These are phyloP conservation scores for Tuber melanosporum DNA, from an alignment of 495 filamentous ascomycete genomes.

Conservation along the genomic window DNA sequence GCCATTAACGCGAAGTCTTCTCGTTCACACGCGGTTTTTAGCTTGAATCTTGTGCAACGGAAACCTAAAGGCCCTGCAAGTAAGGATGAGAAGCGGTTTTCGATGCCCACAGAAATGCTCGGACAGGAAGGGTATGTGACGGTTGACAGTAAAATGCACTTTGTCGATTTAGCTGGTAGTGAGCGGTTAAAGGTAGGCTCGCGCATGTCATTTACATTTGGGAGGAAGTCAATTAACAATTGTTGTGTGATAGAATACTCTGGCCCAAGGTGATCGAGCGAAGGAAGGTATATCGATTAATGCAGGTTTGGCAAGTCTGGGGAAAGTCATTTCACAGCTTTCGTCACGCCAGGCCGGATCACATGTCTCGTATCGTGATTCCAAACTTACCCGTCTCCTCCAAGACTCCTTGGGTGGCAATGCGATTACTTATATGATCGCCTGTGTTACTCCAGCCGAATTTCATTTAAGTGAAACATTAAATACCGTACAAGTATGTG, in stretches of 20 bases:
- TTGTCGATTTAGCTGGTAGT: constrained; percentile 96
- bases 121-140: constrained; percentile 68
- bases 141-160: constrained; percentile 96
- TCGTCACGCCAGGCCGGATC: constrained; percentile 80
- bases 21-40: constrained; percentile 97
- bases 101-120: constrained; percentile 77
- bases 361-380: constrained; percentile 97
- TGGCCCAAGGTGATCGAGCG: constrained; percentile 88
- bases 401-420: constrained; percentile 98
- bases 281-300: constrained; percentile 99
- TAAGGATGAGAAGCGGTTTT: constrained; percentile 73
- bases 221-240: neutral
- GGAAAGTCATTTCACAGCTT: constrained; percentile 97
- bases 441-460: constrained; percentile 92
- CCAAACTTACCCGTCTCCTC: constrained; percentile 85
- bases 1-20: constrained; percentile 98
- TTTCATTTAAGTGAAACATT: constrained; percentile 97
- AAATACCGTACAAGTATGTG: constrained; percentile 66
- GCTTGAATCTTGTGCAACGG: constrained; percentile 84
- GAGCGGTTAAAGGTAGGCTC: constrained; percentile 67
- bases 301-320: constrained; percentile 85
- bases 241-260: constrained; percentile 57
- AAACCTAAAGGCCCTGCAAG: constrained; percentile 51
- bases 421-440: constrained; percentile 99
- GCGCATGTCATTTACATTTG: neutral